These are phyloP conservation scores for Marasmius fiardii DNA, from an alignment of 1,284 basidiomycete genomes.

Conservation along the genomic window DNA sequence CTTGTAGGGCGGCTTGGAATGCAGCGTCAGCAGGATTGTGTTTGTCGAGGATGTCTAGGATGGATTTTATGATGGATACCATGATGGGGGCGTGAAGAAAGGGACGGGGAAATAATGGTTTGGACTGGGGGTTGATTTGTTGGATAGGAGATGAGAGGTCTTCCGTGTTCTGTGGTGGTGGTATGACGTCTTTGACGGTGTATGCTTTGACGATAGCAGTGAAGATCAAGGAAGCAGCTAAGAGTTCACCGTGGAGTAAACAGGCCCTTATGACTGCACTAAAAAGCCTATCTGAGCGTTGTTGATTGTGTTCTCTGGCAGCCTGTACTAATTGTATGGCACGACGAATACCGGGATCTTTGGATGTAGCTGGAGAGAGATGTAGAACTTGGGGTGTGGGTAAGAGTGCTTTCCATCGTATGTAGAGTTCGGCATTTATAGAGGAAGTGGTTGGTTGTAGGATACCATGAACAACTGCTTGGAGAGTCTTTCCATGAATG, in stretches of 20 bases:
- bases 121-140: neutral
- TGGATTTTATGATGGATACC: slow-evolving; percentile 8
- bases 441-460: slow-evolving; percentile 11
- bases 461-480: slow-evolving; percentile 35
- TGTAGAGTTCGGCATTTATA: slow-evolving; percentile 11
- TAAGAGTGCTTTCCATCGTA: slow-evolving; percentile 16
- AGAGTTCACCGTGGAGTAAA: slow-evolving; percentile 71
- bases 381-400: slow-evolving; percentile 21
- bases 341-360: slow-evolving; percentile 37
- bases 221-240: slow-evolving; percentile 68
- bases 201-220: slow-evolving; percentile 63
- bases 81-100: neutral
- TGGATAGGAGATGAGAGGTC: neutral
- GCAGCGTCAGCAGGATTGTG: slow-evolving; percentile 15
- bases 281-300: slow-evolving; percentile 57
- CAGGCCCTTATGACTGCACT: slow-evolving; percentile 57
- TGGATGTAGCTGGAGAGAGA: slow-evolving; percentile 27
- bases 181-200: slow-evolving; percentile 31
- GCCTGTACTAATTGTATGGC: slow-evolving; percentile 50
- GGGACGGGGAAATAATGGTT: neutral
- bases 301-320: slow-evolving; percentile 52
- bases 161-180: slow-evolving; percentile 14
- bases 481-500: slow-evolving; percentile 44
- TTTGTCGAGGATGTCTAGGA: slow-evolving; percentile 16
- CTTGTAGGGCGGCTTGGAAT: slow-evolving; percentile 42